phyloP scores from a whole-genome alignment of 345 rosid species.

The Gossypium anomalum region DNA sequence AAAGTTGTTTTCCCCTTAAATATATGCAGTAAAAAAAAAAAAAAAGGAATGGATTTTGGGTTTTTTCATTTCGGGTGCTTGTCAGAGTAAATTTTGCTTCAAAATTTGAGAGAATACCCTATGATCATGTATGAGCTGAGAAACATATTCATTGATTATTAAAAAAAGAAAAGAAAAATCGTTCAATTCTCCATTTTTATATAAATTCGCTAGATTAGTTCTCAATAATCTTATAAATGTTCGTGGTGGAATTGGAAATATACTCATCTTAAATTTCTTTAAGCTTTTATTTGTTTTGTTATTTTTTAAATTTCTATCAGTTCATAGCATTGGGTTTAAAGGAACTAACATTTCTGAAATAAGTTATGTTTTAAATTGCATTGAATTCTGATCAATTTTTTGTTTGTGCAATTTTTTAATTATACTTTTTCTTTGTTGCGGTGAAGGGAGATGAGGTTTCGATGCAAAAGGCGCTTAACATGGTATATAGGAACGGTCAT shows the following conservation, averaged over 20 bases:
- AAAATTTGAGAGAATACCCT: neutral
- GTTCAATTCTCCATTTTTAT: slow-evolving; percentile 1
- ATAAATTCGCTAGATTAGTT: neutral
- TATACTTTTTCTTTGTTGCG: slow-evolving; percentile 14
- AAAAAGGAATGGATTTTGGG: neutral
- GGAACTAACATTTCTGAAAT: neutral
- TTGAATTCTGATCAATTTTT: neutral
- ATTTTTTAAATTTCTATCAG: neutral
- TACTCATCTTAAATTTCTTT: neutral
- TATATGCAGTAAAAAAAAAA: neutral
- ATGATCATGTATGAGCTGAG: neutral
- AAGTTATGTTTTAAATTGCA: neutral
- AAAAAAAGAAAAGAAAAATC: neutral
- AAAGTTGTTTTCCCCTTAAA: neutral
- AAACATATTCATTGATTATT: neutral
- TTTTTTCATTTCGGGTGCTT: neutral
- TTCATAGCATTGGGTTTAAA: neutral
- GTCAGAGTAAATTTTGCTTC: neutral
- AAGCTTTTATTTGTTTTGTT: neutral
- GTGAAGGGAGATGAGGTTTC: slow-evolving; percentile 81
- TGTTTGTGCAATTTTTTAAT: neutral
- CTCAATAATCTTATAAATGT: neutral
- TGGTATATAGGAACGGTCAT: slow-evolving; percentile 52
- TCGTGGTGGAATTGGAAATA: neutral
- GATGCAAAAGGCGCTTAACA: slow-evolving; percentile 57